Conservation (phyloP, 2,329 filamentous ascomycete species). For the Penicillium corylophilum region DNA sequence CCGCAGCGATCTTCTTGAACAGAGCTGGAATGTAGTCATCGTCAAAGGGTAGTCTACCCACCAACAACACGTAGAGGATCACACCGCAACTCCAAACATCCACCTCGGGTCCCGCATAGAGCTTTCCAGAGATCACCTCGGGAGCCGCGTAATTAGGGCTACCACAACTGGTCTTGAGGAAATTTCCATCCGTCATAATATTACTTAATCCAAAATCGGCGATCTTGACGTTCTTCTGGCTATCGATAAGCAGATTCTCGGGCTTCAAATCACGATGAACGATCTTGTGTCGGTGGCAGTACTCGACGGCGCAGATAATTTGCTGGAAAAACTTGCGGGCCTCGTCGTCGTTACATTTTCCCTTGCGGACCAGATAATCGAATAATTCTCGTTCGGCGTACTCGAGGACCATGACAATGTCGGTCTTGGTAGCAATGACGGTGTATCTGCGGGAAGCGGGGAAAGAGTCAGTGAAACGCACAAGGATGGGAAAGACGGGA, state of each 20-base stretch:
- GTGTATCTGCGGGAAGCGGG: constrained; percentile 64
- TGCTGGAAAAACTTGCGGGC: constrained; percentile 99
- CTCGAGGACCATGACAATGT: constrained; percentile 99
- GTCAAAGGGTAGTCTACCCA: constrained; percentile 80
- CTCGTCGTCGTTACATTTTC: constrained; percentile 84
- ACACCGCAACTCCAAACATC: constrained; percentile 77
- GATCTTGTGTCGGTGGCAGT: constrained; percentile 98
- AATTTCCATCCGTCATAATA: constrained; percentile 99
- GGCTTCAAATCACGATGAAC: constrained; percentile 97
- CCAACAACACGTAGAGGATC: constrained; percentile 65
- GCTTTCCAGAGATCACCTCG: constrained; percentile 95
- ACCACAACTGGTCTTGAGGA: constrained; percentile 96
- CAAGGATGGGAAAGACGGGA: neutral
- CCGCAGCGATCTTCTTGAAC: constrained; percentile 96
- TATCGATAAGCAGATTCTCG: constrained; percentile 92
- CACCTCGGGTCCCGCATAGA: constrained; percentile 95
- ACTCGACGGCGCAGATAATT: constrained; percentile 97
- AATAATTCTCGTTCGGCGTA: constrained; percentile 96
- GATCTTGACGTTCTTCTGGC: constrained; percentile 97
- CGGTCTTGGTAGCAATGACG: constrained; percentile 88
- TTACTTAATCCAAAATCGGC: constrained; percentile 98
- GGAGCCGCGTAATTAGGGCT: constrained; percentile 98
- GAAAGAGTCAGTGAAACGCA: neutral
- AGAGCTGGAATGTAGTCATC: constrained; percentile 97
- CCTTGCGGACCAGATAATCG: constrained; percentile 95